Percentiles rank a stretch among this genome's conserved stretches.
Conservation (phyloP, 495 filamentous ascomycete genomes). For the Amniculicola lignicola region DNA sequence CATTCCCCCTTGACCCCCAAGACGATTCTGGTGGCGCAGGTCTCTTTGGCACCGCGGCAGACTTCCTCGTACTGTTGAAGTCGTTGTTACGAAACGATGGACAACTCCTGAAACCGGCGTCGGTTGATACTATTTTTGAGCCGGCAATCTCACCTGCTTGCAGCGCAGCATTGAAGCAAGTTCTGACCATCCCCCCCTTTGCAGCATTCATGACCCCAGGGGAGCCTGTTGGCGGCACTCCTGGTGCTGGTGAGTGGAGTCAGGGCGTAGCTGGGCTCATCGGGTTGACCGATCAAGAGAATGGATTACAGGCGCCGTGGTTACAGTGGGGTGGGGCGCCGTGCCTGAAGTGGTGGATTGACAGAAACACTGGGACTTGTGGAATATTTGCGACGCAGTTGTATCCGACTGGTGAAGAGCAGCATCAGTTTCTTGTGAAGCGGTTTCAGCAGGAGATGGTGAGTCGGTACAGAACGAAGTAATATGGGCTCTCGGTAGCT, state of each 20-base stretch:
- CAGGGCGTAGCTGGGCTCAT: slow-evolving; percentile 40
- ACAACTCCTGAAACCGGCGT: slow-evolving; percentile 44
- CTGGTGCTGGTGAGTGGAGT: slow-evolving; percentile 25
- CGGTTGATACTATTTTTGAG: slow-evolving; percentile 52
- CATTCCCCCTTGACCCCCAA: slow-evolving; percentile 8
- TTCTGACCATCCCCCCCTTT: background rate
- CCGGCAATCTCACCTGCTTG: slow-evolving; percentile 11
- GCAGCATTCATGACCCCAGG: background rate
- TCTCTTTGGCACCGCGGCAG: slow-evolving; percentile 47
- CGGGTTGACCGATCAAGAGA: slow-evolving; percentile 32
- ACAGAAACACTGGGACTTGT: slow-evolving; percentile 8
- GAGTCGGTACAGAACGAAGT: background rate
- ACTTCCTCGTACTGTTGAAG: slow-evolving; percentile 51
- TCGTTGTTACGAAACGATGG: slow-evolving; percentile 49
- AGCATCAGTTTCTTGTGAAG: background rate
- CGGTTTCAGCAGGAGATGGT: slow-evolving; percentile 14
- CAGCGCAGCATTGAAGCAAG: slow-evolving; percentile 8
- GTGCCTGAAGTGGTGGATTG: slow-evolving; percentile 38
- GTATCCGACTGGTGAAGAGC: slow-evolving; percentile 1
- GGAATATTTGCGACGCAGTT: slow-evolving; percentile 23
- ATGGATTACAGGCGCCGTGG: slow-evolving; percentile 34
- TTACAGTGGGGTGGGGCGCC: slow-evolving; percentile 36
- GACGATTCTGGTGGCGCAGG: slow-evolving; percentile 55
- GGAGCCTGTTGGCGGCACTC: slow-evolving; percentile 16
- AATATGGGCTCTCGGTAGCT: too few relatives aligned